Evolutionary conservation across 2,329 filamentous ascomycete species (phyloP).

Genomic region (Paecilomyces sp.): DNA sequence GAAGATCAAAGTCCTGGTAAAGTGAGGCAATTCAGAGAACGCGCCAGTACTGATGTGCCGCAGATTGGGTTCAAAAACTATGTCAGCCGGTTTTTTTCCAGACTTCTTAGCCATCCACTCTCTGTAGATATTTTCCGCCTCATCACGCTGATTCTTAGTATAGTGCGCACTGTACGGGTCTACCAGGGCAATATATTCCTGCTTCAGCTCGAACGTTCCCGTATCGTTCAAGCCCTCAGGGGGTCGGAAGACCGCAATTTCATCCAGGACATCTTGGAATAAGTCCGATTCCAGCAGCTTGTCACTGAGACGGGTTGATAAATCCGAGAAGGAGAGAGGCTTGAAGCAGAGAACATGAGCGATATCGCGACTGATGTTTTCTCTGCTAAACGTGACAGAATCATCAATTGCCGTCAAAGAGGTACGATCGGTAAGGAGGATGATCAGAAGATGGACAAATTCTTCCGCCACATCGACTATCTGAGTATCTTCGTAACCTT

Average conservation of each 20-base stretch:
- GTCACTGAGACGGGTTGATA: slow-evolving; percentile 78
- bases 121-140: slow-evolving; percentile 84
- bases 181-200: slow-evolving; percentile 76
- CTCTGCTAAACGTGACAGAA: slow-evolving; percentile 47
- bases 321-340: slow-evolving; percentile 87
- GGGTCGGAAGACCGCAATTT: slow-evolving; percentile 81
- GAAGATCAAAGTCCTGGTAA: slow-evolving; percentile 80
- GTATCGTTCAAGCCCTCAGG: slow-evolving; percentile 89
- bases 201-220: slow-evolving; percentile 87
- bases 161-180: slow-evolving; percentile 97
- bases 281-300: slow-evolving; percentile 83
- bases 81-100: slow-evolving; percentile 69
- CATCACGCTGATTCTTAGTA: slow-evolving; percentile 92
- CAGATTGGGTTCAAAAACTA: slow-evolving; percentile 86
- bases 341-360: slow-evolving; percentile 94
- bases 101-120: slow-evolving; percentile 81
- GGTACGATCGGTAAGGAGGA: slow-evolving; percentile 81
- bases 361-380: slow-evolving; percentile 79
- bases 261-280: slow-evolving; percentile 74
- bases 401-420: slow-evolving; percentile 49
- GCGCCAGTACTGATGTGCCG: slow-evolving; percentile 67
- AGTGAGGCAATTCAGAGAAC: slow-evolving; percentile 68
- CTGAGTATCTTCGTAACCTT: slow-evolving; percentile 77
- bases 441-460: slow-evolving; percentile 87
- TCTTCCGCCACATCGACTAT: slow-evolving; percentile 92